Evolutionary conservation across 257 asterid species (phyloP), one percentile per base, ranked within the genome.

Genomic region (Craterostigma plantagineum): DNA sequence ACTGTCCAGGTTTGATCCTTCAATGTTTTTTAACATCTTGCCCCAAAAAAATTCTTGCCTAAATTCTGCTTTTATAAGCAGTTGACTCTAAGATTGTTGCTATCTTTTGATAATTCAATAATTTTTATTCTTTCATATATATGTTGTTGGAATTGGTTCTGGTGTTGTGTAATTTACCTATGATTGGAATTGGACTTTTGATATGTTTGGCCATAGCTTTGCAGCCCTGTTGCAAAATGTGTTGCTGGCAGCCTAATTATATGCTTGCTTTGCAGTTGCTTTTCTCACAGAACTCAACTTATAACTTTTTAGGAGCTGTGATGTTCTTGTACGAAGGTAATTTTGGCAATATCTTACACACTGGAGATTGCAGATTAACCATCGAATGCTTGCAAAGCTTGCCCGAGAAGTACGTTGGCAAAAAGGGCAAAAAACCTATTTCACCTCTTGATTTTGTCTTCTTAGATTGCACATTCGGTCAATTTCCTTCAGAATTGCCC

Each of bases 321-420:
- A 86, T 81, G 94, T 76, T 81, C 58, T 67, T 81, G 11, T 78
- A 75, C 58, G 92, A 86, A 68, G 96, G 94, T 46, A 65, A 54
- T 15, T 86, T 81, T 53, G 94, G 97, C 14, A 81, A 78, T 56
- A 41, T 75, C 57, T 62, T 86, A 49, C 94, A 86, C 61, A 86
- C 97, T n/a, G 97, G 97, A 56, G 97, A 86, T 66, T 78, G 91
- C 70, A 81, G 94, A 59, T 80, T 86, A 55, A 75, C 82, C 41
- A 66, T 70, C 1, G 92, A 75, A 59, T 69, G 85, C 61, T 71
- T 86, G 72, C 84, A 57, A 63, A 47, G 65, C 62, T 71, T 86
- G 64, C 97, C 93, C 7, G 76, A 62, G 47, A 81, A 72, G 73
- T 81, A 63, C 53, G 38, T 73, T 11, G 79, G 81, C 36, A 71